Conservation (phyloP, 1,284 basidiomycete species). For the Tilletia caries region DNA sequence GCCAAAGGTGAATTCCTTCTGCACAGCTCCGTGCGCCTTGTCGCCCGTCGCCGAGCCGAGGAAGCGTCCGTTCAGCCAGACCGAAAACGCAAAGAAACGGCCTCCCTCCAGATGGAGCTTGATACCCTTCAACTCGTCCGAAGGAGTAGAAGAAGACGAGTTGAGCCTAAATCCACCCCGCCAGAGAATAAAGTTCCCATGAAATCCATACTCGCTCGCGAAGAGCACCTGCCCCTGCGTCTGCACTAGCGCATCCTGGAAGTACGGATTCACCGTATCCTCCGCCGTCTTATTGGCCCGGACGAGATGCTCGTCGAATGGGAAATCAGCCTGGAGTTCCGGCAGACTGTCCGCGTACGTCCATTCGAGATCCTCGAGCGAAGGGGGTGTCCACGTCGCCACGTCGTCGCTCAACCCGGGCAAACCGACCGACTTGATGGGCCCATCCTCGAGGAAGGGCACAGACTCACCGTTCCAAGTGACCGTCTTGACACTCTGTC, state of each 20-base stretch:
- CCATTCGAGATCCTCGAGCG: conserved; percentile 18
- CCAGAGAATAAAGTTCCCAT: conserved; percentile 69
- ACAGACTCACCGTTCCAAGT: conserved; percentile 23
- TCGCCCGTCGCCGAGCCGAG: conserved; percentile 66
- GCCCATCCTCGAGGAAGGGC: conserved; percentile 13
- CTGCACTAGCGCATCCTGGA: conserved; percentile 61
- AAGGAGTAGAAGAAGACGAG: conserved; percentile 26
- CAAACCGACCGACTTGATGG: conserved; percentile 12
- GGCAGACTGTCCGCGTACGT: conserved; percentile 23
- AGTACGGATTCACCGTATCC: conserved; percentile 64
- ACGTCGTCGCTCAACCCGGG: conserved; percentile 6
- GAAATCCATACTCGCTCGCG: conserved; percentile 62
- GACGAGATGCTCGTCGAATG: neutral
- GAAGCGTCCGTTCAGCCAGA: conserved; percentile 74
- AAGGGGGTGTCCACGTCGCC: conserved; percentile 11
- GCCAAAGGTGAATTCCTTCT: conserved; percentile 58
- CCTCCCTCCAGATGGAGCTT: conserved; percentile 75
- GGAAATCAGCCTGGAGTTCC: conserved; percentile 18
- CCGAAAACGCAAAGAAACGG: conserved; percentile 69
- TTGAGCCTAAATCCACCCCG: conserved; percentile 68
- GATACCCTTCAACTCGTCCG: conserved; percentile 55
- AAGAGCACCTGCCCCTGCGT: conserved; percentile 61
- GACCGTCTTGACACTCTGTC: conserved; percentile 11
- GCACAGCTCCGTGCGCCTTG: conserved; percentile 60
- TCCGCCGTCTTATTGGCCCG: conserved; percentile 60